Conservation (phyloP, 495 filamentous ascomycete species). For the Neurospora sp. region DNA sequence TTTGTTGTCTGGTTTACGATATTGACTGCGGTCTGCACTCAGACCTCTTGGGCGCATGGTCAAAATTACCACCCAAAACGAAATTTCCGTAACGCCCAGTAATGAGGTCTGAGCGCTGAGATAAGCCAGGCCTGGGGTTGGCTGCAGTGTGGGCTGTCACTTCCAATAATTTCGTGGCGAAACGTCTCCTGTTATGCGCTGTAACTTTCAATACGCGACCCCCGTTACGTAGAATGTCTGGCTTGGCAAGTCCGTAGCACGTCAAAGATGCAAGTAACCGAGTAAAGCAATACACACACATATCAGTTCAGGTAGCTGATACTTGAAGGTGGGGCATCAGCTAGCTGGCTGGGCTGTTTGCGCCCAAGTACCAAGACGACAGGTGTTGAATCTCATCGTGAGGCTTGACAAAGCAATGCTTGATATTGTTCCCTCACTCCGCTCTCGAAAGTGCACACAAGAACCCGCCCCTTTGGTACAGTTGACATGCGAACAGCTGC, state of each 20-base stretch:
- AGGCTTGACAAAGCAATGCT: neutral
- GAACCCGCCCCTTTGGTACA: neutral
- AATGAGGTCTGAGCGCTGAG: no score
- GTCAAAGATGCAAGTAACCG: neutral
- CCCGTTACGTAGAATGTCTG: neutral
- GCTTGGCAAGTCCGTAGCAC: neutral
- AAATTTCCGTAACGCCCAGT: no score
- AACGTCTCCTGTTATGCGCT: neutral
- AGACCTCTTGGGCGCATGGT: no score
- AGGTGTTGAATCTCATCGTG: neutral
- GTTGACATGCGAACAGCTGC: neutral
- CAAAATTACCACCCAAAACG: no score
- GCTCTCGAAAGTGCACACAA: neutral
- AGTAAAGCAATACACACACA: neutral
- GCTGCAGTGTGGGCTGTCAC: neutral
- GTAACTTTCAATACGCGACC: neutral
- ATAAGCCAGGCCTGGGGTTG: neutral
- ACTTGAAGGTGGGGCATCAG: neutral
- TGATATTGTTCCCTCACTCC: neutral
- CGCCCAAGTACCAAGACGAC: neutral
- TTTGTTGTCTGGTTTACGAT: no score
- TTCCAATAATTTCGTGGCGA: neutral
- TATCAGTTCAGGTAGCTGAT: neutral
- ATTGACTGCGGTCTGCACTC: no score
- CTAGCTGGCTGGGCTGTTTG: neutral